Percentiles rank a stretch among this genome's conserved stretches.
phyloP scores from a whole-genome alignment of 352 stramenopile genomes.

The Phytophthora brassicae region DNA sequence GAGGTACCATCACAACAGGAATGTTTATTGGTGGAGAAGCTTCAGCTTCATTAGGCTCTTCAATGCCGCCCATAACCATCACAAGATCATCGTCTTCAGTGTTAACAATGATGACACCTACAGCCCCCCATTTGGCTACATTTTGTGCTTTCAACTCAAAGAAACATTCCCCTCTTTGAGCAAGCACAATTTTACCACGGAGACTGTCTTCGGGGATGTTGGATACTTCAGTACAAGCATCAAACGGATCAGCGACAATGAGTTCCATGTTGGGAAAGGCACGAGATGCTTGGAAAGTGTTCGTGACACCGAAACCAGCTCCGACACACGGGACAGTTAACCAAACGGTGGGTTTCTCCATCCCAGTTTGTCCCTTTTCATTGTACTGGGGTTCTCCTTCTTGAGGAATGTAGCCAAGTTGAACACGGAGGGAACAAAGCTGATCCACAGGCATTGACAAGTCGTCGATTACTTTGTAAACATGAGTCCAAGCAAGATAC shows the following conservation, averaged over 20 bases:
- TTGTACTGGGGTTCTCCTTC: conserved; percentile 12
- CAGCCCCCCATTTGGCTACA: conserved; percentile 42
- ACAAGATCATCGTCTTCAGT: conserved; percentile 63
- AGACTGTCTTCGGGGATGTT: conserved; percentile 32
- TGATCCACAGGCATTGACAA: conserved; percentile 34
- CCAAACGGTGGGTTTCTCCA: conserved; percentile 24
- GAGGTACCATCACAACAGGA: conserved; percentile 67
- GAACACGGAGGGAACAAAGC: conserved; percentile 38
- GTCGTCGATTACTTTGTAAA: conserved; percentile 44
- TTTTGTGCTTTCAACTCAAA: conserved; percentile 77
- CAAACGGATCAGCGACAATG: conserved; percentile 50
- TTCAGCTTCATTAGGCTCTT: conserved; percentile 20
- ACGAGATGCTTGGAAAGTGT: conserved; percentile 32
- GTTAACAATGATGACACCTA: conserved; percentile 67
- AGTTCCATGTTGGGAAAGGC: conserved; percentile 31
- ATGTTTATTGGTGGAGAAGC: conserved; percentile 26
- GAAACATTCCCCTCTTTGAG: conserved; percentile 60
- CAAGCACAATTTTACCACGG: conserved; percentile 52
- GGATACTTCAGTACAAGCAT: conserved; percentile 49
- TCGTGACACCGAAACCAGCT: conserved; percentile 56
- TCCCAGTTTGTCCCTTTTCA: conserved; percentile 14
- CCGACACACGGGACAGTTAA: conserved; percentile 60
- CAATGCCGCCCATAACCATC: conserved; percentile 77
- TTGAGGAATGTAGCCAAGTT: conserved; percentile 22
- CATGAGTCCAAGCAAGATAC: conserved; percentile 39